Evolutionary conservation across 805 yeast genomes (phyloP).

Genomic region (Saturnispora mendoncae): DNA sequence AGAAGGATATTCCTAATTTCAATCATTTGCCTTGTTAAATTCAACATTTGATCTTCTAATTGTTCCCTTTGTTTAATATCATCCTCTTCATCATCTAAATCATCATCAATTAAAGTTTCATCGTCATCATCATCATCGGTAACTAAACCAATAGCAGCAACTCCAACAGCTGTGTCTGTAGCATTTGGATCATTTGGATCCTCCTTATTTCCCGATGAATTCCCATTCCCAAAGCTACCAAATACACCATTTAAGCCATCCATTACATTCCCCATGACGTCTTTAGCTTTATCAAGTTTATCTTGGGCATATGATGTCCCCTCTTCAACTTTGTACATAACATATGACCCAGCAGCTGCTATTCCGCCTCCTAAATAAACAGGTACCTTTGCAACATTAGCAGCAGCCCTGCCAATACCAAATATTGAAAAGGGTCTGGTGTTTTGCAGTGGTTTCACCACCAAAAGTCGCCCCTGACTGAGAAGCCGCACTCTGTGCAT

Average conservation of each 20-base stretch:
- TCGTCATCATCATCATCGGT: constrained; percentile 40
- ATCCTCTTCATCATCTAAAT: constrained; percentile 36
- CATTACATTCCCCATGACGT: constrained; percentile 45
- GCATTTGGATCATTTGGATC: constrained; percentile 15
- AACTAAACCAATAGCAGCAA: constrained; percentile 35
- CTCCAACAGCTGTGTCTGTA: constrained; percentile 28
- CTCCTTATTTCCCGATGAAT: constrained; percentile 15
- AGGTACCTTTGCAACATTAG: constrained; percentile 53
- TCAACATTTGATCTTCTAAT: constrained; percentile 74
- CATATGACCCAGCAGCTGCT: constrained; percentile 91
- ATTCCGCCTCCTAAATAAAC: constrained; percentile 83
- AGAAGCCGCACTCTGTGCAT: constrained; percentile 7
- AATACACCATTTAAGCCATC: constrained; percentile 34
- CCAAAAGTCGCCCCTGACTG: background rate
- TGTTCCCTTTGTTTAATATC: constrained; percentile 40
- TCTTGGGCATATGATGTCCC: constrained; percentile 67
- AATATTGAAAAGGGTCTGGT: constrained; percentile 26
- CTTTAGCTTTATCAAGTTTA: constrained; percentile 52
- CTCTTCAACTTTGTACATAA: constrained; percentile 86
- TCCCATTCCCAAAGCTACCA: constrained; percentile 14
- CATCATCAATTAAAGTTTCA: constrained; percentile 33
- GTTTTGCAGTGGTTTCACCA: background rate
- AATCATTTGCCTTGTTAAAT: constrained; percentile 91
- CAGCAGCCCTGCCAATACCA: constrained; percentile 44
- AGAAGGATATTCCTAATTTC: constrained; percentile 79